These are phyloP conservation scores for Mucor indicus DNA, from an alignment of 371 early-diverging fungal genomes.

Conservation along the genomic window DNA sequence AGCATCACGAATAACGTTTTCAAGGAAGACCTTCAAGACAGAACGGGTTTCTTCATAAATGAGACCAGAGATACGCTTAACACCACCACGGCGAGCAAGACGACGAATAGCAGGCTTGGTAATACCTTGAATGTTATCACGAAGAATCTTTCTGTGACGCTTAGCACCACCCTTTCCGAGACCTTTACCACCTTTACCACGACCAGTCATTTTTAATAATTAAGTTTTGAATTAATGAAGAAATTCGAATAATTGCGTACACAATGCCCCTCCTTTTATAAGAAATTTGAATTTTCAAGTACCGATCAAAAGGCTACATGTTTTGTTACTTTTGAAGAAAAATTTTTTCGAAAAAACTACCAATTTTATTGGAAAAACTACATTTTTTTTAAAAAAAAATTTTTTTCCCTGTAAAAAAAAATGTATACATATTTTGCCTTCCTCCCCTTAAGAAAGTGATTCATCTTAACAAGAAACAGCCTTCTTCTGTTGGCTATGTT, in stretches of 20 bases:
- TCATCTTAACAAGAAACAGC: too few relatives aligned
- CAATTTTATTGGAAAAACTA: neutral
- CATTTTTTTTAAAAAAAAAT: too few relatives aligned
- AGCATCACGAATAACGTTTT: constrained; percentile 96
- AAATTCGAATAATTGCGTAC: constrained; percentile 1
- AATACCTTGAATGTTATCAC: constrained; percentile 98
- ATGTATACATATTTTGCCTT: too few relatives aligned
- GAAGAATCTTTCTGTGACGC: constrained; percentile 99
- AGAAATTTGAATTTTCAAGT: constrained; percentile 2
- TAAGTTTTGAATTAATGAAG: constrained; percentile 15
- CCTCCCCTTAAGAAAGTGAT: too few relatives aligned
- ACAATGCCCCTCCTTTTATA: constrained; percentile 3
- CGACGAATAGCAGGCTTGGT: constrained; percentile 99
- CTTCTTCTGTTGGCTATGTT: too few relatives aligned
- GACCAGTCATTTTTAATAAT: constrained; percentile 77
- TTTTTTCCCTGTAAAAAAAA: too few relatives aligned
- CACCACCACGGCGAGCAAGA: constrained; percentile 99
- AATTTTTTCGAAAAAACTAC: too few relatives aligned
- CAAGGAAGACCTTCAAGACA: constrained; percentile 97
- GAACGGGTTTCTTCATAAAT: constrained; percentile 99
- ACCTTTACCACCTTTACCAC: constrained; percentile 98
- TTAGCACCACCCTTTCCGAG: constrained; percentile 97
- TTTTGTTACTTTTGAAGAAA: too few relatives aligned
- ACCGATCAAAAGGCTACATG: neutral
- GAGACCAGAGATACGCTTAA: constrained; percentile 99